A percentile compares a stretch with the other conserved stretches of the same genome.
Conservation (phyloP, 2,329 filamentous ascomycete genomes). For the Nigrospora osmanthi region DNA sequence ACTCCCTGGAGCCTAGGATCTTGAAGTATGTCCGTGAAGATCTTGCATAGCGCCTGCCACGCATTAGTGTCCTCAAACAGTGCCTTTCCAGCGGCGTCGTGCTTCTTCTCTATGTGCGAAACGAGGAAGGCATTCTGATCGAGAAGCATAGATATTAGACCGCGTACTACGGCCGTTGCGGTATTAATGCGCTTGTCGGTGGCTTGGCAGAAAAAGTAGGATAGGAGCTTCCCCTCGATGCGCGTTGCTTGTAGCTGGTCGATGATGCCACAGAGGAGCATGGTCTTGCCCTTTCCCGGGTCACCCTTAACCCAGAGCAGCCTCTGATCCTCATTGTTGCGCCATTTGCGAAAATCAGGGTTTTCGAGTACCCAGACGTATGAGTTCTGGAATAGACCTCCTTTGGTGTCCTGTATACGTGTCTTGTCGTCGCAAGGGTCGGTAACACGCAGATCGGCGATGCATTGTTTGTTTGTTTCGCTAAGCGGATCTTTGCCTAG, state of each 20-base stretch:
- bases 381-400: conserved; percentile 15
- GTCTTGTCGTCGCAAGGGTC: conserved; percentile 11
- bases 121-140: conserved; percentile 20
- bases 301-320: conserved; percentile 20
- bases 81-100: conserved; percentile 18
- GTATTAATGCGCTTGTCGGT: conserved; percentile 16
- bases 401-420: conserved; percentile 13
- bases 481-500: not conserved
- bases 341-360: conserved; percentile 17
- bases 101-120: conserved; percentile 21
- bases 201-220: conserved; percentile 26
- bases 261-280: conserved; percentile 19
- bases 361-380: conserved; percentile 25
- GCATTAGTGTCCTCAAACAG: conserved; percentile 30
- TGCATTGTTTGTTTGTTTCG: conserved; percentile 5
- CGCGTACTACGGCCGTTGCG: conserved; percentile 21
- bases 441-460: conserved; percentile 3
- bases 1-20: conserved; percentile 20
- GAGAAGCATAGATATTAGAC: conserved; percentile 20
- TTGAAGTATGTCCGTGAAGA: conserved; percentile 31
- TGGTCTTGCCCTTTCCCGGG: conserved; percentile 27
- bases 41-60: conserved; percentile 25
- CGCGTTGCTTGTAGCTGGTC: conserved; percentile 11
- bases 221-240: conserved; percentile 1
- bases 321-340: conserved; percentile 7